Percentiles rank a stretch among this genome's conserved stretches.
phyloP scores from a whole-genome alignment of 768 basidiomycete genomes.

The Daedaleopsis nitida region DNA sequence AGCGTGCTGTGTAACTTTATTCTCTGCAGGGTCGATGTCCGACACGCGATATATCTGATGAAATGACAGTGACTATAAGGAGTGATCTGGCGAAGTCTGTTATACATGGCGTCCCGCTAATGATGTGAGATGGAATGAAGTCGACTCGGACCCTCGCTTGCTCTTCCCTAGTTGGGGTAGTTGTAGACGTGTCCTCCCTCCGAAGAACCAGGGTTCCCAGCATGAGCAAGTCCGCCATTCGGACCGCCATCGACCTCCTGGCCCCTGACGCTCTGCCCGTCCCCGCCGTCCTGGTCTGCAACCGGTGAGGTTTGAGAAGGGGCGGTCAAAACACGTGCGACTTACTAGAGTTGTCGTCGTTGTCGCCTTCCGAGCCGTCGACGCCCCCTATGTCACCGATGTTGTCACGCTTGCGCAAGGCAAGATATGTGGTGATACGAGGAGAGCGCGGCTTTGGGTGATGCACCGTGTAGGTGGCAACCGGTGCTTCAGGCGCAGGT shows the following conservation, averaged over 20 bases:
- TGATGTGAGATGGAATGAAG: neutral
- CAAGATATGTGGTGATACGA: neutral
- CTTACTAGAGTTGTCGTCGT: slow-evolving; percentile 8
- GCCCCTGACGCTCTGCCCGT: slow-evolving; percentile 5
- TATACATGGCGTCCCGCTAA: neutral
- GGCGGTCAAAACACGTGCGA: neutral
- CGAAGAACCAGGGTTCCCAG: slow-evolving; percentile 9
- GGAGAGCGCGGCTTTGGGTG: neutral
- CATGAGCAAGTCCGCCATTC: slow-evolving; percentile 9
- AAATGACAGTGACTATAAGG: neutral
- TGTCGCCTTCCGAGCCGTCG: neutral
- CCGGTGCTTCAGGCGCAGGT: neutral
- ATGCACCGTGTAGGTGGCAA: neutral
- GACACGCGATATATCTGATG: neutral
- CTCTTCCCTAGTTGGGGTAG: neutral
- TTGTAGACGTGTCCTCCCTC: slow-evolving; percentile 18
- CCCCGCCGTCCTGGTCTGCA: slow-evolving; percentile 5
- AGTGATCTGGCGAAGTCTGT: neutral
- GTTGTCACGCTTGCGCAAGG: neutral
- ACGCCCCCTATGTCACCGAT: neutral
- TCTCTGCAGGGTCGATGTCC: no score
- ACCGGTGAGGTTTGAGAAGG: neutral
- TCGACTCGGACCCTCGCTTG: neutral
- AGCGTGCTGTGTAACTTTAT: no score
- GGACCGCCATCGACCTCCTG: slow-evolving; percentile 5